phyloP scores from a whole-genome alignment of 2,329 filamentous ascomycete species.

The Ascochyta lentis region DNA sequence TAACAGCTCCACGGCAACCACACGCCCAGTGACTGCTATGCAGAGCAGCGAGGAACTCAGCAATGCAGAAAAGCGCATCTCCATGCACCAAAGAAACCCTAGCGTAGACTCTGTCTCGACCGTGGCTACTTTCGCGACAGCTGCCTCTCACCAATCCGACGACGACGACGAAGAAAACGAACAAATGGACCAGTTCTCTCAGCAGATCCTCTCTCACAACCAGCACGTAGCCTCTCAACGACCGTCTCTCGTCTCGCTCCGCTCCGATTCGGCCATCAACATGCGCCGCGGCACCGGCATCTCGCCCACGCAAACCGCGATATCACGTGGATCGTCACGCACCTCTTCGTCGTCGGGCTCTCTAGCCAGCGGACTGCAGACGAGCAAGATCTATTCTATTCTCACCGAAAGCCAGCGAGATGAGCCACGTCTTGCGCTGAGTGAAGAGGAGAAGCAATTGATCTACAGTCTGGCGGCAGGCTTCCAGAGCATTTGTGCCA shows the following conservation, averaged over 20 bases:
- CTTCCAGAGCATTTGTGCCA: slow-evolving; percentile 60
- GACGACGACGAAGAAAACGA: slow-evolving; percentile 52
- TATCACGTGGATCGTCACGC: slow-evolving; percentile 37
- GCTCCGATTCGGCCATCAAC: slow-evolving; percentile 45
- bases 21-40: slow-evolving; percentile 45
- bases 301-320: slow-evolving; percentile 39
- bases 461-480: slow-evolving; percentile 59
- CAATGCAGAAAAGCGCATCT: slow-evolving; percentile 35
- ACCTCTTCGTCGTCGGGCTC: slow-evolving; percentile 40
- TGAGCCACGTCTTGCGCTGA: slow-evolving; percentile 50
- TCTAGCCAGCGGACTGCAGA: slow-evolving; percentile 46
- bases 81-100: slow-evolving; percentile 57
- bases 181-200: slow-evolving; percentile 49
- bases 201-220: slow-evolving; percentile 36
- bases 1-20: slow-evolving; percentile 60
- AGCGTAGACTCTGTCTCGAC: slow-evolving; percentile 68
- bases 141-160: slow-evolving; percentile 58
- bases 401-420: slow-evolving; percentile 46
- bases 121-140: slow-evolving; percentile 68
- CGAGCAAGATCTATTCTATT: slow-evolving; percentile 51
- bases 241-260: slow-evolving; percentile 28
- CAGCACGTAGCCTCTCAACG: slow-evolving; percentile 26
- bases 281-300: slow-evolving; percentile 33
- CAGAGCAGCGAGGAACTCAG: slow-evolving; percentile 28
- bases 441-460: slow-evolving; percentile 63